These are phyloP conservation scores for Thyridium curvatum DNA, from an alignment of 2,329 filamentous ascomycete species.

Conservation along the genomic window DNA sequence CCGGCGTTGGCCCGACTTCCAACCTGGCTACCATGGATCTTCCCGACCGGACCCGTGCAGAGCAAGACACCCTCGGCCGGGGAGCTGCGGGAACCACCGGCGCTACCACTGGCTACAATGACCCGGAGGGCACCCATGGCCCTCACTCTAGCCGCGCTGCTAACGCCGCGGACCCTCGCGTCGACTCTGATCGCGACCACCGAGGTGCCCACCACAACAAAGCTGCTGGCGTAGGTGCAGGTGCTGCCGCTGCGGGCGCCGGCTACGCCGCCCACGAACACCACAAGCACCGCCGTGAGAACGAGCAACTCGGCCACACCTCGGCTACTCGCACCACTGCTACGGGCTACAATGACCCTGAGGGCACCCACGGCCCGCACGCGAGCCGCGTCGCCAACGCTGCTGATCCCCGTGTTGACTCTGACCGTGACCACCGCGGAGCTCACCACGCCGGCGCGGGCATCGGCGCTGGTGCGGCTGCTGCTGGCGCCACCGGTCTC, in stretches of 20 bases:
- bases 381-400: conserved; percentile 33
- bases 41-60: too few species aligned
- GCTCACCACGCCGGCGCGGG: background rate
- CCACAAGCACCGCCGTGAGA: too few species aligned
- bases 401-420: conserved; percentile 40
- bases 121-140: conserved; percentile 21
- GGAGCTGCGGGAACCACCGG: too few species aligned
- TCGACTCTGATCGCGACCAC: conserved; percentile 36
- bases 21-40: too few species aligned
- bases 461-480: background rate
- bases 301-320: too few species aligned
- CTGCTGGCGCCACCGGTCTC: background rate
- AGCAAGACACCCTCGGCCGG: too few species aligned
- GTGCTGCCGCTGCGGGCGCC: too few species aligned
- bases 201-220: conserved; percentile 5
- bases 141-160: conserved; percentile 29
- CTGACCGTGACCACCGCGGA: conserved; percentile 28
- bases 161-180: conserved; percentile 42
- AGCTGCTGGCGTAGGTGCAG: too few species aligned
- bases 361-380: conserved; percentile 28
- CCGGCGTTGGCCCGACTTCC: too few species aligned
- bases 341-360: conserved; percentile 11
- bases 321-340: background rate
- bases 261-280: too few species aligned
- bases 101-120: conserved; percentile 11